Base-by-base conservation (phyloP, 257 asterid genomes). In the Vinca minor region DNA sequence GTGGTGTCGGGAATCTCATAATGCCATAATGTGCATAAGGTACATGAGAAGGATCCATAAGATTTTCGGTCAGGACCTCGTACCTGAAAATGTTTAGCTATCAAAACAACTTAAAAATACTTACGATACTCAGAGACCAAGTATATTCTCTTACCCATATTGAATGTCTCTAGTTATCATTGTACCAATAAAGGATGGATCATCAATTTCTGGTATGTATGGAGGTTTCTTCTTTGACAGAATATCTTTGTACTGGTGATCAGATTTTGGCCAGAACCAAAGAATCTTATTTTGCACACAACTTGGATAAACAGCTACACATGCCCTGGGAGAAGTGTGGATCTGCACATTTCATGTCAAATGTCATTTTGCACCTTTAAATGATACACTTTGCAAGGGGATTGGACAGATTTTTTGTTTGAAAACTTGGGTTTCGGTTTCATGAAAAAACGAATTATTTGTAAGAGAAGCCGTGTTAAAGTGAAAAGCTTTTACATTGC, bases 21-120 rank as follows among this genome's bases (percentile, higher is more conserved):
- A 92, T 82, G 71, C 97, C 91, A 52, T 87, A 79, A 80, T 92
- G 98, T 36, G 98, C 96, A 41, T 92, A 92, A 35, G 89, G 94
- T 67, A 87, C 89, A 74, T 92, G 98, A 68, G 98, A 82, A 64
- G 97, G 98, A 77, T 92, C 98, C 98, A 92, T 92, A 65, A 89
- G 88, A 76, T 92, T 92, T 82, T 92, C 97, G 49, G 69, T 82
- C 73, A 92, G 83, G 70, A 88, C 57, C 71, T 88, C 98, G 58
- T 91, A 91, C 83, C 98, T 88, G 85, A 64, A 74, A 67, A 53
- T 13, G 17, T 42, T 49, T 38, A 21, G 53, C 41, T 17, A 17
- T 55, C 62, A 62, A 62, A 70, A 48, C 32, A 42, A 66, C 38
- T 34, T 45, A 23, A n/a, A n/a, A n/a, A n/a, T n/a, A n/a, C n/a